Evolutionary conservation across 1,284 basidiomycete genomes (phyloP).

Genomic region (Melampsora larici-populina): DNA sequence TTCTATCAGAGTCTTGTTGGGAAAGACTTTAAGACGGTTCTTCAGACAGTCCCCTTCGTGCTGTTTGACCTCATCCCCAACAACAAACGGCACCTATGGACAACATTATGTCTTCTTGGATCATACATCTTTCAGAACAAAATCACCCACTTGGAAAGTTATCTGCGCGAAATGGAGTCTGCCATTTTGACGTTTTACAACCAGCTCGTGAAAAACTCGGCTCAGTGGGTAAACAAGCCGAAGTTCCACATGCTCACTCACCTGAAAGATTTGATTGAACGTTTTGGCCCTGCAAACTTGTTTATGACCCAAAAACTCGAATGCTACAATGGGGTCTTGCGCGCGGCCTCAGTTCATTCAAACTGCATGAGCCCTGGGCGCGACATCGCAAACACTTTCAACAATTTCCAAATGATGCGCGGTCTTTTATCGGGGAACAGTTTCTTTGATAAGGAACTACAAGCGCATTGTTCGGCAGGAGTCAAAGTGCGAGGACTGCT

Average conservation of each 20-base stretch:
- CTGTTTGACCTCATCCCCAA: slow-evolving; percentile 51
- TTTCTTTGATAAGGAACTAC: neutral
- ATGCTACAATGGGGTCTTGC: neutral
- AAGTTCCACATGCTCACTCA: slow-evolving; percentile 42
- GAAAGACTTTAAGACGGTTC: slow-evolving; percentile 54
- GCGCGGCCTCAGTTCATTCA: neutral
- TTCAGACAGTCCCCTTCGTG: slow-evolving; percentile 56
- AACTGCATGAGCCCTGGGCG: neutral
- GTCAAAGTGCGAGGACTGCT: too few species aligned
- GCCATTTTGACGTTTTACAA: neutral
- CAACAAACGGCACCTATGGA: slow-evolving; percentile 43
- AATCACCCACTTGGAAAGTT: slow-evolving; percentile 52
- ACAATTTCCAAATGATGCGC: neutral
- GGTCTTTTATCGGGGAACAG: neutral
- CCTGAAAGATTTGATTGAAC: slow-evolving; percentile 45
- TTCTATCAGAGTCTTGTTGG: too few species aligned
- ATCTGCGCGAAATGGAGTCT: slow-evolving; percentile 49
- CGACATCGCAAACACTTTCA: neutral
- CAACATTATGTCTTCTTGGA: slow-evolving; percentile 48
- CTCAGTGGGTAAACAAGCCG: slow-evolving; percentile 50
- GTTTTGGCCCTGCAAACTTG: neutral
- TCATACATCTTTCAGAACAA: slow-evolving; percentile 55
- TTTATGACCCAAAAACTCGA: neutral
- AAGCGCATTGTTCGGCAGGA: neutral
- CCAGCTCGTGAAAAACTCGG: neutral